Base-by-base conservation (phyloP, 441 rosid genomes). In the Pelargonium australe region DNA sequence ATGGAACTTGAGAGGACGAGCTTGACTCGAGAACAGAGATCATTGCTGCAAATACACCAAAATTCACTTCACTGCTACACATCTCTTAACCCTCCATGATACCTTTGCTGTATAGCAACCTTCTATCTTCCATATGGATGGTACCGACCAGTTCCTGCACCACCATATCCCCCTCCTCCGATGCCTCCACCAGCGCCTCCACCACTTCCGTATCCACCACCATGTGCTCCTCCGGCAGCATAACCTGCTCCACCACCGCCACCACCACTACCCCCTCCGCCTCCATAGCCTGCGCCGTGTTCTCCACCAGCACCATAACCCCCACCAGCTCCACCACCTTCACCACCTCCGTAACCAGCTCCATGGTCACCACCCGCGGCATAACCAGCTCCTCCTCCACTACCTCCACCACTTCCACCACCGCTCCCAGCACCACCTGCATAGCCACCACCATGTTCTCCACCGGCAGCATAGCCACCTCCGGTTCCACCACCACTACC, bases 81-180 rank as follows among this genome's bases (percentile, higher is more conserved):
- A 6, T 10, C 13, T 49, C 11, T 47, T 17, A 12, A 20, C 14
- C 28, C 8, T 51, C 60, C 55, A 0, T 40, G 64, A 65, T 57
- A 4, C 4, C 37, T 45, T 16, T 17, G 34, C 8, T 53, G 34
- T 3, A 23, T 34, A 16, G n/a, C 13, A 45, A 65, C 44, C 53
- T 70, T 80, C 81, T 91, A 94, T 82, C 97, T 88, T 71, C 89
- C 89, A 17, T 94, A 94, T 1, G 98, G 98, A 73, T 94, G 98
- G 67, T 94, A 94, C 62, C 99, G 80, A 61, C 90, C 84, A 10
- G 83, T 82, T 7, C 94, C 90, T 0, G 88, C 75, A 76, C 94
- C 87, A 16, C 92, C 85, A 51, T 88, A 90, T n/a, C 91, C 96
- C 0, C 87, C 87, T 82, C 57, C 14, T 13, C 89, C 82, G 64